Evolutionary conservation across 2,329 filamentous ascomycete species (phyloP).

Genomic region (Talaromyces sp.): DNA sequence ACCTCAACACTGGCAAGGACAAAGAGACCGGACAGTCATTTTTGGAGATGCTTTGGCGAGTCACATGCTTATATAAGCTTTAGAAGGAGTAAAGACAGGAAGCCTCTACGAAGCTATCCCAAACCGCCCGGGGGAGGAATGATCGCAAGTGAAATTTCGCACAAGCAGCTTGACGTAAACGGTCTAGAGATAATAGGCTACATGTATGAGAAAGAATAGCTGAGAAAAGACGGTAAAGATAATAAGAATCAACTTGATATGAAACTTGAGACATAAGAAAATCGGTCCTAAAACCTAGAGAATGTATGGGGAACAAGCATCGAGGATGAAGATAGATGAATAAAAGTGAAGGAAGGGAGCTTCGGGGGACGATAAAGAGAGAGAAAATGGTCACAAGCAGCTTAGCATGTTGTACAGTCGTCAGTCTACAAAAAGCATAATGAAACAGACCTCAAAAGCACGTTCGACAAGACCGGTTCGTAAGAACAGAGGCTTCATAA

Average conservation of each 20-base stretch:
- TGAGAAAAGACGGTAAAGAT: conserved; percentile 1
- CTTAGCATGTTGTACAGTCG: conserved; percentile 35
- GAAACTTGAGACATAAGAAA: conserved; percentile 14
- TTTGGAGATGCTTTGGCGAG: background rate
- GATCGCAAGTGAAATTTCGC: conserved; percentile 3
- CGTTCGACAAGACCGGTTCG: conserved; percentile 39
- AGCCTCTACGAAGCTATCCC: background rate
- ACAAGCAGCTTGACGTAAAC: conserved; percentile 15
- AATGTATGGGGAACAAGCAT: conserved; percentile 11
- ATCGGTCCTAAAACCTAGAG: conserved; percentile 14
- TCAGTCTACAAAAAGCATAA: conserved; percentile 33
- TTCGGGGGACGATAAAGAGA: conserved; percentile 12
- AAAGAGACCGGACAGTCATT: background rate
- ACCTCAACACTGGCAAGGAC: background rate
- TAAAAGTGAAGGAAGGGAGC: conserved; percentile 10
- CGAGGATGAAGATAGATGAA: conserved; percentile 1
- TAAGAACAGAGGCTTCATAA: conserved; percentile 29
- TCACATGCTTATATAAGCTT: background rate
- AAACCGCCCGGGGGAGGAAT: conserved; percentile 12
- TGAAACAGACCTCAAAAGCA: conserved; percentile 34
- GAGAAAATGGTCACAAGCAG: conserved; percentile 20
- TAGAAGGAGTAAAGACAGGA: conserved; percentile 5
- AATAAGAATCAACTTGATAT: conserved; percentile 11
- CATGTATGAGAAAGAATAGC: conserved; percentile 23
- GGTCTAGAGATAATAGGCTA: conserved; percentile 5